phyloP scores from a whole-genome alignment of 2,329 filamentous ascomycete species.

The Myriosclerotinia duriaeana region DNA sequence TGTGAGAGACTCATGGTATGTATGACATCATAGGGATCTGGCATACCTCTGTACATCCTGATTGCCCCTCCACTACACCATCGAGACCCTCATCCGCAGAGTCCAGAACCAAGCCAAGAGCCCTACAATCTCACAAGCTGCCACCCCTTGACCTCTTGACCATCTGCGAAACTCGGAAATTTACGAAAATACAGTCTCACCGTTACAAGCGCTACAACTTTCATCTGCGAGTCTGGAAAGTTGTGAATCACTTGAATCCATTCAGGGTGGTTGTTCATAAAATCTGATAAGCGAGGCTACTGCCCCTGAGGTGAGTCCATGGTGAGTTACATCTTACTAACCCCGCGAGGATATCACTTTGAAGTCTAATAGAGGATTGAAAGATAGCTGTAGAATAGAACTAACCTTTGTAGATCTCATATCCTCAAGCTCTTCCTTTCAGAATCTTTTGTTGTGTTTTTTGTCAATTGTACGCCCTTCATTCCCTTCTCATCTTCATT shows the following conservation, averaged over 20 bases:
- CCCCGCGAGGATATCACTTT: too few species aligned
- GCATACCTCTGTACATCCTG: not conserved
- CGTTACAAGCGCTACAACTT: not conserved
- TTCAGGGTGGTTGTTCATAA: not conserved
- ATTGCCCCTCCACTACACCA: not conserved
- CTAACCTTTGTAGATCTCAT: not conserved
- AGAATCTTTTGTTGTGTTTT: not conserved
- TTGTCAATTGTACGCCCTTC: not conserved
- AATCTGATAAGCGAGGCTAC: conserved; percentile 4
- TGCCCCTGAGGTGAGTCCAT: not conserved
- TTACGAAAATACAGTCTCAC: not conserved
- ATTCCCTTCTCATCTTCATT: not conserved
- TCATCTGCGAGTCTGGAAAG: not conserved
- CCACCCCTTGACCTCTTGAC: fast-evolving
- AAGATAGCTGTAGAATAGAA: not conserved
- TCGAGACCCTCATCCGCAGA: not conserved
- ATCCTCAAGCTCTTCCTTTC: too few species aligned
- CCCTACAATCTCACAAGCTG: fast-evolving
- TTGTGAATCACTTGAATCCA: not conserved
- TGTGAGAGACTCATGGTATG: not conserved
- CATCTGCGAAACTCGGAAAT: not conserved
- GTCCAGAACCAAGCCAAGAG: too few species aligned
- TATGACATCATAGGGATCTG: too few species aligned
- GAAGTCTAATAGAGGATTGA: not conserved
- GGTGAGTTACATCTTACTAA: not conserved